A percentile compares a stretch with the other conserved stretches of the same genome.
Conservation (phyloP, 1,284 basidiomycete genomes). For the Coriolopsis trogii region DNA sequence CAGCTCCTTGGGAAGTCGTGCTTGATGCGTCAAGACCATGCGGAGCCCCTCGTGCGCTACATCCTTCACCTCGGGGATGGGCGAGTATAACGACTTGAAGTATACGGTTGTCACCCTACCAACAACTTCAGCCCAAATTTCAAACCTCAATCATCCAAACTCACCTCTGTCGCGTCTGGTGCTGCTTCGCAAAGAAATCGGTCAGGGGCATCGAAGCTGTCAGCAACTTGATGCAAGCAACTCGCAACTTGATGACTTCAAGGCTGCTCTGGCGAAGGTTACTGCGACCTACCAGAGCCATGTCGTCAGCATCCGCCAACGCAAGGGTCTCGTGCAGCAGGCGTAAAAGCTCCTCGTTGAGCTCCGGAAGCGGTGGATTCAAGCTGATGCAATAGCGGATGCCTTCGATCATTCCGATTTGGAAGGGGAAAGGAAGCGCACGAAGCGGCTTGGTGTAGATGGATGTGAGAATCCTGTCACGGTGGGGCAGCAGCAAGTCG, state of each 20-base stretch:
- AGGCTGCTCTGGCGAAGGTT: slow-evolving; percentile 80
- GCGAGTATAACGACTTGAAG: slow-evolving; percentile 98
- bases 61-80: slow-evolving; percentile 92
- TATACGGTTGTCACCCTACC: slow-evolving; percentile 90
- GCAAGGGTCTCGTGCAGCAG: slow-evolving; percentile 94
- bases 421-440: slow-evolving; percentile 93
- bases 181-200: slow-evolving; percentile 87
- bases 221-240: slow-evolving; percentile 92
- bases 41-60: slow-evolving; percentile 94
- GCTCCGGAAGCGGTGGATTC: slow-evolving; percentile 84
- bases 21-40: slow-evolving; percentile 89
- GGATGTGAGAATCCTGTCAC: slow-evolving; percentile 85
- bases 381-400: slow-evolving; percentile 90
- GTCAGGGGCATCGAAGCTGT: slow-evolving; percentile 95
- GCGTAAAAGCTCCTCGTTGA: slow-evolving; percentile 92
- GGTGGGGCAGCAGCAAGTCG: slow-evolving; percentile 84
- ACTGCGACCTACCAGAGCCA: slow-evolving; percentile 75
- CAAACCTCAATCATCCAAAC: slow-evolving; percentile 8
- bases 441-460: slow-evolving; percentile 98
- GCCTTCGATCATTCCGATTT: slow-evolving; percentile 98
- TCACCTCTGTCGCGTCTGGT: slow-evolving; percentile 84
- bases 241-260: slow-evolving; percentile 91
- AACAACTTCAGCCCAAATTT: neutral
- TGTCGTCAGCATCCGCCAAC: slow-evolving; percentile 94
- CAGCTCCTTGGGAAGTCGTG: slow-evolving; percentile 93